Base-by-base conservation (phyloP, 768 basidiomycete genomes). In the Cystoderma amianthinum region DNA sequence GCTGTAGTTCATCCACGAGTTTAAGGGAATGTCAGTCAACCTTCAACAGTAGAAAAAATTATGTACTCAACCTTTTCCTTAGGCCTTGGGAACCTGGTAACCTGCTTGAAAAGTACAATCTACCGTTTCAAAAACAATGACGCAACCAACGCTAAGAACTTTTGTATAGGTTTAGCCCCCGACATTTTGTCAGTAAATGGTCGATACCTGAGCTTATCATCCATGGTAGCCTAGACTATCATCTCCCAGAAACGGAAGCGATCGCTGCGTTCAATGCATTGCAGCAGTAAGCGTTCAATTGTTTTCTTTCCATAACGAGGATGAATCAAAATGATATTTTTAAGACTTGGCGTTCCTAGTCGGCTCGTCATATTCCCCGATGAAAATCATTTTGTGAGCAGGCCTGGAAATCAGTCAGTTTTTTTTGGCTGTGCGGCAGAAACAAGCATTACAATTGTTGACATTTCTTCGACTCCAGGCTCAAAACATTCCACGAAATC, bases 401-500 rank as follows among this genome's bases (percentile, higher is more conserved):
- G 85, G 41, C 84, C 82, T 44, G 82, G 80, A 41, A 89, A 89
- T 50, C 85, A 79, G 80, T 78, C 19, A 22, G 68, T 48, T n/a
- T n/a, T n/a, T n/a, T n/a, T n/a, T n/a, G n/a, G n/a, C 22, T 30
- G 42, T 33, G n/a, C n/a, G n/a, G n/a, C n/a, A n/a, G 16, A 12
- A 16, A 43, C 32, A 35, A 20, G 6, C 15, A 13, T 5, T 42
- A 32, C 4, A 17, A 3, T 3, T 41, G 16, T n/a, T n/a, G n/a
- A n/a, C n/a, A 23, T 40, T 32, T 28, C 18, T 28, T 15, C n/a
- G 34, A 25, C 25, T 41, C 22, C 52, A 86, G 88, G 55, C 64
- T 95, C 58, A 91, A 92, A 58, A 97, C 95, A 94, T 90, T 96
- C 62, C 69, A 85, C 48, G 95, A 99, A 59, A 85, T 98, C 11